These are phyloP conservation scores for Parafenestella ontariensis DNA, from an alignment of 2,329 filamentous ascomycete genomes.

Conservation along the genomic window DNA sequence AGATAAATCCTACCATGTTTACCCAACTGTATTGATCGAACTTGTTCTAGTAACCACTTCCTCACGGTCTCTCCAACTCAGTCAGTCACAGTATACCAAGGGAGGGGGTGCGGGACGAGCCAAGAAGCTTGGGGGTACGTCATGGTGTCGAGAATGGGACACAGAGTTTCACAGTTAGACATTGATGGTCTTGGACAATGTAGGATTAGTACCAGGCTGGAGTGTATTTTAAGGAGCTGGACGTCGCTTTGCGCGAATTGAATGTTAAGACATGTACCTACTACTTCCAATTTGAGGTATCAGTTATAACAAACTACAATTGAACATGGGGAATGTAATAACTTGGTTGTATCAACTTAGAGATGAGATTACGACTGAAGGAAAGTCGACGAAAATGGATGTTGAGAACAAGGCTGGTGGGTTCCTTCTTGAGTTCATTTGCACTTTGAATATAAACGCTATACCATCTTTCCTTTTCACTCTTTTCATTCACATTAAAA, in stretches of 20 bases:
- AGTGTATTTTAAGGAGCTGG: not conserved
- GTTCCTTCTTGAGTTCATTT: no score
- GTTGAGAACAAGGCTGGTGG: not conserved
- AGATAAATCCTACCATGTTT: no score
- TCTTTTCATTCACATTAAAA: no score
- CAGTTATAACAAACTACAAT: no score
- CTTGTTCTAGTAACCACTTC: no score
- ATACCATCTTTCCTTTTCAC: not conserved
- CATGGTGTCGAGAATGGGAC: slow-evolving; percentile 3
- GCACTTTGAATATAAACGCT: not conserved
- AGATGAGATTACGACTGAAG: not conserved
- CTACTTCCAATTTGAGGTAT: no score
- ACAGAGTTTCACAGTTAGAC: not conserved
- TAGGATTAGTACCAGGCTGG: no score
- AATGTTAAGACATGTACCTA: no score
- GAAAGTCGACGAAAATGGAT: not conserved
- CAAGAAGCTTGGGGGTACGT: slow-evolving; percentile 5
- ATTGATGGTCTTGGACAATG: not conserved
- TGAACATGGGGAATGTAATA: slow-evolving; percentile 9
- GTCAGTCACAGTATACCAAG: no score
- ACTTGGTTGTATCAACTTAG: slow-evolving; percentile 6
- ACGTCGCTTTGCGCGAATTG: no score
- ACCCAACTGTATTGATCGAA: no score
- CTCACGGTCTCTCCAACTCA: no score
- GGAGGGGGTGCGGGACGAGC: not conserved